Percentiles rank a stretch among this genome's conserved stretches.
Evolutionary conservation across 2,329 filamentous ascomycete species (phyloP).

Genomic region (Pseudocercospora cruenta): DNA sequence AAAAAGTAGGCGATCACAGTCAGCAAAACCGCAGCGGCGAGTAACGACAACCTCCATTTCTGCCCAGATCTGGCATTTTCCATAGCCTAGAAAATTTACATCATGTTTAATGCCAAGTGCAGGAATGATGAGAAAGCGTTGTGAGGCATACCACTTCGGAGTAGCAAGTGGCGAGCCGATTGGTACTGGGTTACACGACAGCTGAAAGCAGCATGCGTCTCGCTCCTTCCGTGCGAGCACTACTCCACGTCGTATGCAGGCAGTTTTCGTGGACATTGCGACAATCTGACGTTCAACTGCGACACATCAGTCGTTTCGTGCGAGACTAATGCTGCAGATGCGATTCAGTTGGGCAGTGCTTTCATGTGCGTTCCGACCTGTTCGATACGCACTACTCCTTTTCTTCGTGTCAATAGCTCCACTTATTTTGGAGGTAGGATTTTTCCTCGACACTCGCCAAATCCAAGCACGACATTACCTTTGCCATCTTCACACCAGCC

Average conservation of each 20-base stretch:
- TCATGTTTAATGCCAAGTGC: not conserved
- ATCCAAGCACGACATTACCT: slow-evolving; percentile 33
- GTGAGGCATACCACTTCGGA: slow-evolving; percentile 3
- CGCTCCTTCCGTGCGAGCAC: not conserved
- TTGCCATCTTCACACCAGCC: slow-evolving; percentile 36
- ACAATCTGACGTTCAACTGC: not conserved
- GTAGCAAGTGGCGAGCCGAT: slow-evolving; percentile 1
- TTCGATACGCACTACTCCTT: too few relatives aligned
- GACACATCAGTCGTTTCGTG: not conserved
- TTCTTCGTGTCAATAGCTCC: not conserved
- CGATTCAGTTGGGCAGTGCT: not conserved
- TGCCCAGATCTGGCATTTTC: not conserved
- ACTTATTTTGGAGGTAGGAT: slow-evolving; percentile 30
- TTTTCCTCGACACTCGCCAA: slow-evolving; percentile 36
- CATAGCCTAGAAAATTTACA: not conserved
- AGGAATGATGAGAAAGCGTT: not conserved
- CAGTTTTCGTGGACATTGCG: not conserved
- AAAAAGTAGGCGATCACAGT: not conserved
- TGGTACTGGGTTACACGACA: not conserved
- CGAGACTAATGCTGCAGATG: not conserved
- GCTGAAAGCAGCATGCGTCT: not conserved
- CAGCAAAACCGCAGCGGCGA: not conserved
- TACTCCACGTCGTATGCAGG: not conserved
- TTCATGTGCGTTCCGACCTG: too few relatives aligned
- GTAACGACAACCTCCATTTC: slow-evolving; percentile 2